phyloP scores from a whole-genome alignment of 2,329 filamentous ascomycete genomes.

The Hypocreales sp. region DNA sequence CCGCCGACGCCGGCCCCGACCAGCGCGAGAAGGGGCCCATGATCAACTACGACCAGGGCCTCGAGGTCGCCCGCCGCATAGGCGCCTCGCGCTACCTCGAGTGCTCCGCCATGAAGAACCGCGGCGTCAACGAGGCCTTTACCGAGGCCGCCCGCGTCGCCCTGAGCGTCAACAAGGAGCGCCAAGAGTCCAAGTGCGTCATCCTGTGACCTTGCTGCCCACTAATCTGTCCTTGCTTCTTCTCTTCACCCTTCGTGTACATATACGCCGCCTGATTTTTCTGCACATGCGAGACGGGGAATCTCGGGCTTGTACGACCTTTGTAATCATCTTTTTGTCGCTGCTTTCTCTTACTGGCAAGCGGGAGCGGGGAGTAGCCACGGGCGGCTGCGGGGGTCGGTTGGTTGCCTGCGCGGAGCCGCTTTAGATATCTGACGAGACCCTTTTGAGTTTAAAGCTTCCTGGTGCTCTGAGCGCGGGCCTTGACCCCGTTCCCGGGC shows the following conservation, averaged over 20 bases:
- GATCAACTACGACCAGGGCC: conserved; percentile 82
- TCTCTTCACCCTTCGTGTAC: not conserved
- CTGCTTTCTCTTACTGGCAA: no score
- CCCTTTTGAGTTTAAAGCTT: no score
- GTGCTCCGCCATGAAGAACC: conserved; percentile 96
- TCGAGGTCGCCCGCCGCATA: conserved; percentile 83
- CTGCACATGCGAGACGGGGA: no score
- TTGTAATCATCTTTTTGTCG: no score
- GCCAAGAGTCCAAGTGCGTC: conserved; percentile 43
- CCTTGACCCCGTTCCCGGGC: no score
- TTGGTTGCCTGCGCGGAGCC: no score
- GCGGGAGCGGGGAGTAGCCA: no score
- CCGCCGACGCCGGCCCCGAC: conserved; percentile 32
- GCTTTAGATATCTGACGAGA: no score
- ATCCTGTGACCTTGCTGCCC: conserved; percentile 31
- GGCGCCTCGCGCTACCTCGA: conserved; percentile 90
- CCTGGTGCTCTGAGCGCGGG: no score
- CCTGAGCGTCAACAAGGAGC: conserved; percentile 53
- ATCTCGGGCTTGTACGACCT: no score
- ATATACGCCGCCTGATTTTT: no score
- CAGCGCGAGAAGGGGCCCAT: conserved; percentile 48
- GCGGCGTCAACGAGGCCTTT: conserved; percentile 96
- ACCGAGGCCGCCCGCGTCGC: conserved; percentile 94
- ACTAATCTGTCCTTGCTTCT: conserved; percentile 1
- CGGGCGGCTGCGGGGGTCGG: no score